Conservation (phyloP, 78 protist species). For the Bodo saltans region DNA sequence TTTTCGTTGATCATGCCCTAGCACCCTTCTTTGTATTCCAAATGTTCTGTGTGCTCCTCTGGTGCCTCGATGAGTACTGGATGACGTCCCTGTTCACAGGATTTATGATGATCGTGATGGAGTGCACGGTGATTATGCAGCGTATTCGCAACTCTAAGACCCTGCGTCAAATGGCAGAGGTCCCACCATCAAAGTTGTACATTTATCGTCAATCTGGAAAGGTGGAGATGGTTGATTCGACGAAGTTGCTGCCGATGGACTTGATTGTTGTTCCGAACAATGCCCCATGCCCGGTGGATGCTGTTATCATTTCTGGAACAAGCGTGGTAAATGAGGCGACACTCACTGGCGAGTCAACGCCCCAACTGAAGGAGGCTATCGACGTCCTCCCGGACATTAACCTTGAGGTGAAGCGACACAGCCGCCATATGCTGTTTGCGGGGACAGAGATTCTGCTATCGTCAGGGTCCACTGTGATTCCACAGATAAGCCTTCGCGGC, state of each 20-base stretch:
- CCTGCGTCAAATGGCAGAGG: slow-evolving; percentile 26
- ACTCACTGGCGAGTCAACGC: slow-evolving; percentile 95
- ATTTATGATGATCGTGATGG: slow-evolving; percentile 84
- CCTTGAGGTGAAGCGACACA: slow-evolving; percentile 40
- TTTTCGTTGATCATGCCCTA: slow-evolving; percentile 84
- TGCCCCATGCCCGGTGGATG: slow-evolving; percentile 70
- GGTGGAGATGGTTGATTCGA: neutral
- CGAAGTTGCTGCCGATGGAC: slow-evolving; percentile 69
- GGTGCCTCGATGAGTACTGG: slow-evolving; percentile 91
- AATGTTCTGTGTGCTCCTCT: slow-evolving; percentile 88
- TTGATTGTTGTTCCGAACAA: slow-evolving; percentile 41
- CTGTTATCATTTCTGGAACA: slow-evolving; percentile 83
- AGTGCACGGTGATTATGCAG: slow-evolving; percentile 79
- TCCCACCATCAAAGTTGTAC: neutral
- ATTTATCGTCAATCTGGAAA: slow-evolving; percentile 37
- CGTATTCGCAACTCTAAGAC: slow-evolving; percentile 43
- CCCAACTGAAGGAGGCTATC: slow-evolving; percentile 74
- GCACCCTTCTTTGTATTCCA: slow-evolving; percentile 99
- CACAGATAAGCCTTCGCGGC: no score
- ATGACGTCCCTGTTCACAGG: slow-evolving; percentile 90
- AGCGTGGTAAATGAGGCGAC: slow-evolving; percentile 92
- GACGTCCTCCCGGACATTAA: neutral
- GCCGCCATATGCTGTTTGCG: slow-evolving; percentile 59
- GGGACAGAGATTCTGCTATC: slow-evolving; percentile 81
- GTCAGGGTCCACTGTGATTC: no score